Percentiles rank a stretch among this genome's conserved stretches.
Evolutionary conservation across 164 flowering plant genomes (phyloP).

Genomic region (Euptelea pleiosperma): DNA sequence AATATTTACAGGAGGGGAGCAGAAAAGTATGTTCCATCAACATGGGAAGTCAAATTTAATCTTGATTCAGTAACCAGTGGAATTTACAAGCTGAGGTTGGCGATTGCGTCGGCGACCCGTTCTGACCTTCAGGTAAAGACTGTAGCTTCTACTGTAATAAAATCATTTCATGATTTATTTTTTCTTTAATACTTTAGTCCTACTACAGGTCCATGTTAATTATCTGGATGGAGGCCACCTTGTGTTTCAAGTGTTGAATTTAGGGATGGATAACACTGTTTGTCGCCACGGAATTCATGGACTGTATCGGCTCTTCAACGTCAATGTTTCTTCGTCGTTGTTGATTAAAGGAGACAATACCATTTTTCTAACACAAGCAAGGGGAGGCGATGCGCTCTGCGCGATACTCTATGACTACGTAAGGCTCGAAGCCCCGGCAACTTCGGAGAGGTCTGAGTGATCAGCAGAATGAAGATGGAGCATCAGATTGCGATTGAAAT

Average conservation of each 20-base stretch:
- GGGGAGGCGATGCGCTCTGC: slow-evolving; percentile 37
- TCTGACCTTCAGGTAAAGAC: slow-evolving; percentile 38
- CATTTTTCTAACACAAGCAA: slow-evolving; percentile 49
- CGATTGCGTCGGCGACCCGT: slow-evolving; percentile 45
- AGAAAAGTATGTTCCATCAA: slow-evolving; percentile 34
- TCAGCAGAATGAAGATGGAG: neutral
- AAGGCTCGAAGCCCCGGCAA: slow-evolving; percentile 11
- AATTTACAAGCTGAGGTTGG: slow-evolving; percentile 42
- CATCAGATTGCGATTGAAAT: neutral
- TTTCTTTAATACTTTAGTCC: neutral
- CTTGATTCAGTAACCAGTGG: slow-evolving; percentile 30
- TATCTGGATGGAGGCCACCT: slow-evolving; percentile 21
- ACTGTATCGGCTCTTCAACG: slow-evolving; percentile 38
- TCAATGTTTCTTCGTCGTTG: slow-evolving; percentile 32
- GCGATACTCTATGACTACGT: slow-evolving; percentile 50
- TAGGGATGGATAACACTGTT: slow-evolving; percentile 46
- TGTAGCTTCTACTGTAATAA: no score
- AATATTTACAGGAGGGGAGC: slow-evolving; percentile 28
- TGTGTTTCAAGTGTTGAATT: slow-evolving; percentile 28
- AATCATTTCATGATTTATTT: neutral
- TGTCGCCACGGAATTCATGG: slow-evolving; percentile 60
- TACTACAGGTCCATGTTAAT: slow-evolving; percentile 39
- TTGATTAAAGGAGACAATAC: slow-evolving; percentile 40
- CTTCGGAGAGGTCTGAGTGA: slow-evolving; percentile 2
- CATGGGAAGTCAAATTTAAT: slow-evolving; percentile 47